Conservation (phyloP, 2,329 filamentous ascomycete genomes). For the Ophiostoma pallidulum region DNA sequence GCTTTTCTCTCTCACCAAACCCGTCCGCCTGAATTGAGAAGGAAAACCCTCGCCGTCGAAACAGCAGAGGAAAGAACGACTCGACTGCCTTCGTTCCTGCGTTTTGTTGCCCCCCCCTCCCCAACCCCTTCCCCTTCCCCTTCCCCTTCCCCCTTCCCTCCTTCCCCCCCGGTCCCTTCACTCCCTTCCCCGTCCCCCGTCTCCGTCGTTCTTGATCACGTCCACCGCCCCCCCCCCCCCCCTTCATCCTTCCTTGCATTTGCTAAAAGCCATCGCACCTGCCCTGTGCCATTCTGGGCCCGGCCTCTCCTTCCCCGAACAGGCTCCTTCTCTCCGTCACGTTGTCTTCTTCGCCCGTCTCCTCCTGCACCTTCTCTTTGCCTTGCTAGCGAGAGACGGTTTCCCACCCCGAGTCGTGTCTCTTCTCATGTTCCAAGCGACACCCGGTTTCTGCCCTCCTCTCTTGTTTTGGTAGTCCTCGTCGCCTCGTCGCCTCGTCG, state of each 20-base stretch:
- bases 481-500: neutral
- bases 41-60: neutral
- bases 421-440: no score
- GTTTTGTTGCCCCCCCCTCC: no score
- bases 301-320: neutral
- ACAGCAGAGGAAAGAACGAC: neutral
- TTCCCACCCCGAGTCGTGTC: no score
- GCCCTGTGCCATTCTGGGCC: neutral
- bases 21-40: neutral
- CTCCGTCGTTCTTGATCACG: no score
- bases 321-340: no score
- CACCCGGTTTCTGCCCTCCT: neutral
- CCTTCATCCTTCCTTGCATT: neutral
- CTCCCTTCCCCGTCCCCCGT: neutral
- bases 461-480: neutral
- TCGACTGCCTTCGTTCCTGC: neutral
- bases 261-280: neutral
- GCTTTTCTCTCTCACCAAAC: neutral
- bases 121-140: neutral
- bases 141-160: neutral
- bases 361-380: conserved; percentile 1
- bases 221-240: neutral
- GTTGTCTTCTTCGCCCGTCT: no score
- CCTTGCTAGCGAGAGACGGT: no score
- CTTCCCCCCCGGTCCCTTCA: no score